A percentile compares a stretch with the other conserved stretches of the same genome.
phyloP scores from a whole-genome alignment of 306 rosid species.

The Quercus parvula region DNA sequence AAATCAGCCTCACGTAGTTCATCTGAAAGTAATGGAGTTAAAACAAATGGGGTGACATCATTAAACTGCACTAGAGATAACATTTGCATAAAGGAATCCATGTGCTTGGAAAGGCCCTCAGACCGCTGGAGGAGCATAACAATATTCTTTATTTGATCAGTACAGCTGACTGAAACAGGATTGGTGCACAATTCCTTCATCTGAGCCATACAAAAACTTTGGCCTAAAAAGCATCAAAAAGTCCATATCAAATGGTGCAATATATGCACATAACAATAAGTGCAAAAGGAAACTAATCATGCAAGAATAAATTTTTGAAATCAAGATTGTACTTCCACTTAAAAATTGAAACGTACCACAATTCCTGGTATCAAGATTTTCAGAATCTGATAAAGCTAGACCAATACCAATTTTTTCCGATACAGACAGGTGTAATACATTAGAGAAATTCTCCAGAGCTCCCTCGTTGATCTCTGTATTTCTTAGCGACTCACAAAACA shows the following conservation, averaged over 20 bases:
- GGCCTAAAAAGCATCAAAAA: constrained; percentile 48
- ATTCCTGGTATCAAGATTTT: constrained; percentile 63
- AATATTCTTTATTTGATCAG: constrained; percentile 68
- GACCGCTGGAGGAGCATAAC: constrained; percentile 78
- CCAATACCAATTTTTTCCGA: constrained; percentile 73
- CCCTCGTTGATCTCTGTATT: constrained; percentile 62
- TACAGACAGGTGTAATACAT: constrained; percentile 56
- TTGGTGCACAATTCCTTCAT: constrained; percentile 71
- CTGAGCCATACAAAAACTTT: constrained; percentile 78
- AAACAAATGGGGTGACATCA: constrained; percentile 54
- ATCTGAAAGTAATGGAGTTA: constrained; percentile 76
- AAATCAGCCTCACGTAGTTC: constrained; percentile 66
- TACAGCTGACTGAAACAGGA: constrained; percentile 50
- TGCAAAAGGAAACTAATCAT: not conserved
- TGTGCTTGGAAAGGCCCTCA: constrained; percentile 78
- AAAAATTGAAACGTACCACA: constrained; percentile 49
- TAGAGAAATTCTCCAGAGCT: constrained; percentile 54
- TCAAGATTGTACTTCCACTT: constrained; percentile 10
- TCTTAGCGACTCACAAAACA: constrained; percentile 73
- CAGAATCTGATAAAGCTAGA: constrained; percentile 89
- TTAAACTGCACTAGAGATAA: constrained; percentile 69
- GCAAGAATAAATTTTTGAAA: constrained; percentile 3
- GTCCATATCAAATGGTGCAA: not conserved
- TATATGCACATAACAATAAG: not conserved
- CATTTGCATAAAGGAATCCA: constrained; percentile 98